Conservation (phyloP, 371 early-diverging fungal genomes). For the Quaeritorhiza haematococci region DNA sequence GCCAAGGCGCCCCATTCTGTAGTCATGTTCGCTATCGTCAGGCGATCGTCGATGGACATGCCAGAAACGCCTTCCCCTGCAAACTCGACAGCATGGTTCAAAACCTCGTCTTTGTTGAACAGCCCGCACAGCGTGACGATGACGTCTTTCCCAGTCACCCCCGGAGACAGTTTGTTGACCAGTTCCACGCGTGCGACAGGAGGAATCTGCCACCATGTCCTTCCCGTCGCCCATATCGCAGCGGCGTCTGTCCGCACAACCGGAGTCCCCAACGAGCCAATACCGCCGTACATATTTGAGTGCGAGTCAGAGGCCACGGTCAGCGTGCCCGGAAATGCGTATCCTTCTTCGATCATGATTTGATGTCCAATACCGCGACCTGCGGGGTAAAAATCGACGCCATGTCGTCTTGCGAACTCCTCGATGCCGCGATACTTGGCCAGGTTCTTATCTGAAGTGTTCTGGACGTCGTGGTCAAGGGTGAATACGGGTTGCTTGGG, state of each 20-base stretch:
- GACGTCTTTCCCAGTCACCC: constrained; percentile 93
- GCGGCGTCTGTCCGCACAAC: constrained; percentile 96
- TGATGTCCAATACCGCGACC: constrained; percentile 97
- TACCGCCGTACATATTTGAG: constrained; percentile 97
- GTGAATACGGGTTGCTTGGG: constrained; percentile 89
- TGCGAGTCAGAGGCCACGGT: constrained; percentile 96
- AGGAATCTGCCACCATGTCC: constrained; percentile 97
- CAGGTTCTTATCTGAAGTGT: constrained; percentile 80
- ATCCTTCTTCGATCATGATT: constrained; percentile 93
- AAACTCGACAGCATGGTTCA: constrained; percentile 93
- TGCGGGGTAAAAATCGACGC: constrained; percentile 89
- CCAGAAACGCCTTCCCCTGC: constrained; percentile 59
- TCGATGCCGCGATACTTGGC: constrained; percentile 81
- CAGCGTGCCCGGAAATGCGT: constrained; percentile 86
- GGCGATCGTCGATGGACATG: constrained; percentile 79
- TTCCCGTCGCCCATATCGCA: constrained; percentile 94
- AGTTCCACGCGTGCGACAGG: constrained; percentile 85
- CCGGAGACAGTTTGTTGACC: constrained; percentile 61
- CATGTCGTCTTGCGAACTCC: constrained; percentile 73
- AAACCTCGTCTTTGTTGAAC: constrained; percentile 82
- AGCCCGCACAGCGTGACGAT: constrained; percentile 86
- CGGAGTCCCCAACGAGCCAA: constrained; percentile 80
- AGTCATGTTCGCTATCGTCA: constrained; percentile 96
- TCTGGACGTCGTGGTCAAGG: constrained; percentile 95
- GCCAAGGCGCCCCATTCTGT: constrained; percentile 98